Evolutionary conservation across 2,329 filamentous ascomycete species (phyloP).

Genomic region (Emmonsiellopsis sp.): DNA sequence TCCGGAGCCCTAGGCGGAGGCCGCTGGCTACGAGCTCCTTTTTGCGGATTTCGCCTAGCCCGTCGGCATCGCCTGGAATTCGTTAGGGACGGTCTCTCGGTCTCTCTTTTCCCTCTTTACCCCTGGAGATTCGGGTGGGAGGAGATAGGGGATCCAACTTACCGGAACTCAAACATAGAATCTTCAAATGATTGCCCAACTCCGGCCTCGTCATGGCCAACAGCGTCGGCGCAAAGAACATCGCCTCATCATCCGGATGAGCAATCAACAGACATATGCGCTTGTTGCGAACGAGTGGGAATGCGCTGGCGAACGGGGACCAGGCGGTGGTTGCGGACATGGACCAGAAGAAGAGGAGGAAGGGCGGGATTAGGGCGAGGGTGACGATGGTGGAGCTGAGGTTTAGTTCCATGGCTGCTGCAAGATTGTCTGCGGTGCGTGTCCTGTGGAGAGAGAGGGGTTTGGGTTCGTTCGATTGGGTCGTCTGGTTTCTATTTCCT

Average conservation of each 20-base stretch:
- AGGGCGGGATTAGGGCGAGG: constrained; percentile 26
- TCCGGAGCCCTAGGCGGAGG: constrained; percentile 61
- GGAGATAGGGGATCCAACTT: constrained; percentile 12
- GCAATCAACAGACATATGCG: constrained; percentile 87
- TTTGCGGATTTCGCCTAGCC: constrained; percentile 72
- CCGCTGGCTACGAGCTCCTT: constrained; percentile 77
- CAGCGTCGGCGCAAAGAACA: constrained; percentile 94
- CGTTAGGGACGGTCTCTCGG: background rate
- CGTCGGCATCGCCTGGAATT: constrained; percentile 65
- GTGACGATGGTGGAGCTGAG: constrained; percentile 12
- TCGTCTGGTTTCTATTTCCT: no score
- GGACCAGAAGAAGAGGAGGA: constrained; percentile 35
- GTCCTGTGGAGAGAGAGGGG: no score
- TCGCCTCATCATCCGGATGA: constrained; percentile 96
- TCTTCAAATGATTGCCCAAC: constrained; percentile 83
- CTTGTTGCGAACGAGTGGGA: constrained; percentile 65
- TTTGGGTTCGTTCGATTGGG: no score
- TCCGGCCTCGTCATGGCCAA: constrained; percentile 72
- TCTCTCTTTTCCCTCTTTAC: background rate
- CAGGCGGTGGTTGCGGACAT: constrained; percentile 28
- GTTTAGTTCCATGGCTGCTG: background rate
- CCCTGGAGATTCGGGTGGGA: no score
- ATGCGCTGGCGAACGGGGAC: constrained; percentile 28
- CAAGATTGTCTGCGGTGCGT: no score
- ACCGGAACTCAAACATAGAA: constrained; percentile 85